These are phyloP conservation scores for Endocladia muricata DNA, from an alignment of 31 red algal genomes.

Conservation along the genomic window DNA sequence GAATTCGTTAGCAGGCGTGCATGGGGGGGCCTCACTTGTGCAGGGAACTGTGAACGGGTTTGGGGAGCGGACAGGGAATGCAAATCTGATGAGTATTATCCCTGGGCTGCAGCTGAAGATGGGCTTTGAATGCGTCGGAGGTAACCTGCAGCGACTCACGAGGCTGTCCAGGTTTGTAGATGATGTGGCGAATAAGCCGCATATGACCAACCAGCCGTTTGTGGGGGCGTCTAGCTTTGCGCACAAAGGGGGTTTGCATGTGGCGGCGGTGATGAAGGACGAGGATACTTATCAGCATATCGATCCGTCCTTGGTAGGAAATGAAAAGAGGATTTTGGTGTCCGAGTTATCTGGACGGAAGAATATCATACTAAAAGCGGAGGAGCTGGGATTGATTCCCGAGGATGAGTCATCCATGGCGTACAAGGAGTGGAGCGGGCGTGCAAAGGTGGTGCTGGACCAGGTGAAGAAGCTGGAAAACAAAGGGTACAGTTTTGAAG, in stretches of 20 bases:
- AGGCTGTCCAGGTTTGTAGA: constrained; percentile 84
- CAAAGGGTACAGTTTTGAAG: constrained; percentile 96
- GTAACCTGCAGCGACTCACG: constrained; percentile 59
- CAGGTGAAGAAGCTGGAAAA: constrained; percentile 92
- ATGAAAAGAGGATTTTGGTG: constrained; percentile 82
- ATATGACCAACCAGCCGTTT: constrained; percentile 65
- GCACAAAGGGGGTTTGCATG: constrained; percentile 99
- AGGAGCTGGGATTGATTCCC: constrained; percentile 73
- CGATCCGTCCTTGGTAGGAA: constrained; percentile 86
- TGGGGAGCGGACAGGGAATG: constrained; percentile 99
- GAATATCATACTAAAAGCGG: constrained; percentile 87
- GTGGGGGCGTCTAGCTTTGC: constrained; percentile 93
- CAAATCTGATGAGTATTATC: constrained; percentile 91
- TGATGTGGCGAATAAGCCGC: constrained; percentile 84
- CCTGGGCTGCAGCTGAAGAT: constrained; percentile 89
- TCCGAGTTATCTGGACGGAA: constrained; percentile 89
- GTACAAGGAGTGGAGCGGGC: constrained; percentile 34
- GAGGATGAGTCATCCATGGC: constrained; percentile 9
- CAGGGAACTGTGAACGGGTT: constrained; percentile 96
- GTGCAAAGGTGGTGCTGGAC: constrained; percentile 55
- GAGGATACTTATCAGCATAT: constrained; percentile 89
- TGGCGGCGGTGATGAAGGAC: constrained; percentile 90
- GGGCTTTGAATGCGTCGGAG: constrained; percentile 54
- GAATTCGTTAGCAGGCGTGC: constrained; percentile 87
- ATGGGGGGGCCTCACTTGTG: constrained; percentile 77